Conservation (phyloP, 148 eudicot genomes). For the Polygonum aviculare region DNA sequence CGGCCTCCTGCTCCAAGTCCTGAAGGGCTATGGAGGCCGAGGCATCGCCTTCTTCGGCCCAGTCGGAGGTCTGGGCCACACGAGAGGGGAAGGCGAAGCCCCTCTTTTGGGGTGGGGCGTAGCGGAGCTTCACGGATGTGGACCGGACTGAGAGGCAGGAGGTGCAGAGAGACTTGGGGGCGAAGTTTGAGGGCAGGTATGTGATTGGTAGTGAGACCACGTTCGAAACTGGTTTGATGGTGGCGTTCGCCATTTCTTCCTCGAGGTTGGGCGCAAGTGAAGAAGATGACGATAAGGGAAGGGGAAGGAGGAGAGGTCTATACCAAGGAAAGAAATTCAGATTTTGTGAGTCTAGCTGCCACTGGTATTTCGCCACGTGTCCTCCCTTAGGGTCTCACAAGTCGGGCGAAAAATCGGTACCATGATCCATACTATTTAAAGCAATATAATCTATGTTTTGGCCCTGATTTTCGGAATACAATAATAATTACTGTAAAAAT, state of each 20-base stretch:
- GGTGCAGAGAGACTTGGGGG: constrained; percentile 20
- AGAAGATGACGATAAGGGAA: not conserved
- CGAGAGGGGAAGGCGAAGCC: constrained; percentile 14
- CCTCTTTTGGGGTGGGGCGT: constrained; percentile 18
- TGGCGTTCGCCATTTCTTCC: constrained; percentile 30
- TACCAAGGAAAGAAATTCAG: not conserved
- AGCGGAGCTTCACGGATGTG: constrained; percentile 39
- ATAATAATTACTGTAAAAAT: not conserved
- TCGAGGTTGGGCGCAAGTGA: too few species aligned
- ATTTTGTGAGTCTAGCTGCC: not conserved
- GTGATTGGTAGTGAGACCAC: constrained; percentile 36
- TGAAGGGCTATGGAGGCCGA: constrained; percentile 35
- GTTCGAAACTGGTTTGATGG: constrained; percentile 26
- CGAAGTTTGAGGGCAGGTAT: constrained; percentile 32
- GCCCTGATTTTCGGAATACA: not conserved
- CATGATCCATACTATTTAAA: not conserved
- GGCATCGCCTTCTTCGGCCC: constrained; percentile 30
- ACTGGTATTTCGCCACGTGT: not conserved
- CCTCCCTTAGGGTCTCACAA: not conserved
- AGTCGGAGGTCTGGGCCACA: constrained; percentile 40
- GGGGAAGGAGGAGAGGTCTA: not conserved
- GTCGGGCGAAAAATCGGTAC: not conserved
- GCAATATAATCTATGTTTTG: not conserved
- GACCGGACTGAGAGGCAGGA: constrained; percentile 24
- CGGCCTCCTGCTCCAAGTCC: constrained; percentile 22